phyloP scores from a whole-genome alignment of 2,329 filamentous ascomycete species.

The Cladosporium cucumerinum region DNA sequence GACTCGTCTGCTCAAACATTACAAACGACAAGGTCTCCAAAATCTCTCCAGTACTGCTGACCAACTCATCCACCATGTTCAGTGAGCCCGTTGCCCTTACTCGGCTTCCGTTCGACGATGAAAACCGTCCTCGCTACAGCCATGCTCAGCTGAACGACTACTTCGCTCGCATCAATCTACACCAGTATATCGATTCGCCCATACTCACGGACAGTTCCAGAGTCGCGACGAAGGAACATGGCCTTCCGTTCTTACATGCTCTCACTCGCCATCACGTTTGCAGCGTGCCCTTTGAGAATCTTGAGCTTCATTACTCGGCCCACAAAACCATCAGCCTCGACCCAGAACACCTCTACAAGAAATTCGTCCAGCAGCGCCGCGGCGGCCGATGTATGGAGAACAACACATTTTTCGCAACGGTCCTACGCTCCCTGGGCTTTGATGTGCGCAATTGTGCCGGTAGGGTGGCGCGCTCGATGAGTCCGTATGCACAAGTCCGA shows the following conservation, averaged over 20 bases:
- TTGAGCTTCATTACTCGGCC: constrained; percentile 53
- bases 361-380: constrained; percentile 47
- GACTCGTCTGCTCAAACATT: background rate
- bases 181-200: background rate
- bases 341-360: constrained; percentile 50
- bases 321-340: constrained; percentile 50
- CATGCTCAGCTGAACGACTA: background rate
- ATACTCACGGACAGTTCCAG: background rate
- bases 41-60: background rate
- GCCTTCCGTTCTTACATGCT: constrained; percentile 27
- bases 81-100: background rate
- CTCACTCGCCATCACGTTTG: constrained; percentile 41
- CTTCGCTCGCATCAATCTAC: background rate
- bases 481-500: constrained; percentile 20
- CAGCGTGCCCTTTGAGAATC: constrained; percentile 55
- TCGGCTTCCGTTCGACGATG: background rate
- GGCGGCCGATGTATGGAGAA: constrained; percentile 63
- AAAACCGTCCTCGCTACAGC: background rate
- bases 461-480: constrained; percentile 36
- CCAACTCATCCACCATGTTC: background rate
- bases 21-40: background rate
- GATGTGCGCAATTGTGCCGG: constrained; percentile 40
- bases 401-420: constrained; percentile 51
- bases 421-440: constrained; percentile 53
- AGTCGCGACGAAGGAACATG: constrained; percentile 25